Base-by-base conservation (phyloP, 495 filamentous ascomycete species). In the Acidomyces sp. region DNA sequence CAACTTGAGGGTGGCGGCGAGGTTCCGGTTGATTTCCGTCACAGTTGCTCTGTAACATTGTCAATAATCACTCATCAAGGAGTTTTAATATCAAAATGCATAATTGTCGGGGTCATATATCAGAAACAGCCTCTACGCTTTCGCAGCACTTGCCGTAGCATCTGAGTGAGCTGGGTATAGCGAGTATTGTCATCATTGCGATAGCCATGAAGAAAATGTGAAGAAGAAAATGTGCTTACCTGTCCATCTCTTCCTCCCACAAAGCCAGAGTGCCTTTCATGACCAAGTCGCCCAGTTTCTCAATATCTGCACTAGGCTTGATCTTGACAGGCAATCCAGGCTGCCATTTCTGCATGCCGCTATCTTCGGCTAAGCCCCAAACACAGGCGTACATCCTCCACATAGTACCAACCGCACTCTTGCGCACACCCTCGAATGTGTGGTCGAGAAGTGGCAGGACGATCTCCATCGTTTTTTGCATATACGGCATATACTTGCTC, bases 101-200 rank as follows among this genome's bases (percentile, higher is more conserved):
- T 3, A 3, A 18, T 37, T 36, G 13, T 21, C 37, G 45, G 32
- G 20, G 27, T 22, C n/a, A 16, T 10, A 28, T 32, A 51, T 69
- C 63, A 79, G 65, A 65, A 68, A 60, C 62, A 71, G 67, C 73
- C 67, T 83, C 82, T 52, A 52, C 39, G 85, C 66, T 66, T 93
- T 90, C 75, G 71, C 85, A 85, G 78, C 87, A 94, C 72, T 65
- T 74, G 72, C 81, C 75, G 65, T 70, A 66, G 82, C 75, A 74
- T 96, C 79, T 80, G 80, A 93, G 88, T 94, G 88, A 95, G 86
- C 85, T 95, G 86, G 86, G 88, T 87, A 90, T 83, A 84, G 83
- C 75, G 65, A 72, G 62, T 63, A 45, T 93, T 84, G 93, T 96
- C 86, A 88, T 86, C 58, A 59, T 51, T 6, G 9, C 26, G 13